Evolutionary conservation across 2,329 filamentous ascomycete genomes (phyloP), one percentile per base, ranked within the genome.

Genomic region (Xylariaceae sp.): DNA sequence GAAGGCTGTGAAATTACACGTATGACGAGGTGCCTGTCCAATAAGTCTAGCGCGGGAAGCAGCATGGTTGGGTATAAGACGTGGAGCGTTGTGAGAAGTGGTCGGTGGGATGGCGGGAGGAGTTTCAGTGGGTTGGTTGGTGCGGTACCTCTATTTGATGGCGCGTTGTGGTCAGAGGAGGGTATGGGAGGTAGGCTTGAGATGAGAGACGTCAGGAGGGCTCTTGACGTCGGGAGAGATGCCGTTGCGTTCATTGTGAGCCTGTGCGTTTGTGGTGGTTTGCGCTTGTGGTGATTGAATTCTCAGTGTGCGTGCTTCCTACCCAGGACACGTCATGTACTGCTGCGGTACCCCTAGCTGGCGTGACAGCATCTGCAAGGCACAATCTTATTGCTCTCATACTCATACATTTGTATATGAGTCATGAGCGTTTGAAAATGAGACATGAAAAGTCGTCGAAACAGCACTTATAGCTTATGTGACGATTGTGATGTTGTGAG

Each of bases 31-130:
- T 78, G 72, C 22, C 89, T 81, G 67, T 99, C 94, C 1, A 99
- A 76, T 0, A 97, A 76, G 67, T 97, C 91, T 2, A 99, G 76
- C 0, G 92, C 90, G 2, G 90, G 88, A 1, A 96, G 82, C 2
- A 96, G 72, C 47, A 90, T 80, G 55, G 82, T 81, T 0, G 90
- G 90, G 62, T 95, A 95, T 12, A 96, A 72, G 32, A 90, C 87
- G 70, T 96, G 91, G 0, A 96, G 78, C 0, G 89, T 90, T 1
- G 90, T 73, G n/a, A 96, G 73, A 14, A 87, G 71, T 43, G 80
- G 75, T 1, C 75, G 71, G 50, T 73, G 66, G n/a, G 69, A 57
- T 1, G 64, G 58, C 3, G 69, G 63, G 36, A 75, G 57, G 45
- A 60, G 64, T 33, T 58, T 59, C 2, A 72, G 67, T 11, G 70